Base-by-base conservation (phyloP, 2,329 filamentous ascomycete species). In the Neofusicoccum kwambonambiense region DNA sequence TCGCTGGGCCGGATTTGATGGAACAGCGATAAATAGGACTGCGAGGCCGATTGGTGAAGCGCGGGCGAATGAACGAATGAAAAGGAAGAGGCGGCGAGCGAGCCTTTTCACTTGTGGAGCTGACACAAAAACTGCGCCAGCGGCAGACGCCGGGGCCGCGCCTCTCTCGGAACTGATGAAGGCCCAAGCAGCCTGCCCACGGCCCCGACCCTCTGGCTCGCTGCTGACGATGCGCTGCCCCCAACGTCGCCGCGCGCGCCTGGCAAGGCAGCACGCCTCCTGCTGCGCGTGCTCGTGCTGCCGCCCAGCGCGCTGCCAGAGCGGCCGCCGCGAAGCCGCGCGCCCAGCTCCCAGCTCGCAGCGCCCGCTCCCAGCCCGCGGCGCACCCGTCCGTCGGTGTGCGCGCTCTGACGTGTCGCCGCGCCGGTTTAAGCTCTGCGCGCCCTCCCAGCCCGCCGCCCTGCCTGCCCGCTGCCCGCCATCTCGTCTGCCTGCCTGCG, bases 21-120 rank as follows among this genome's bases (percentile, higher is more conserved):
- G 52, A 31, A 56, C 37, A 41, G 37, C 52, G 52, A 56, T 41
- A 42, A 56, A 56, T 41, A 56, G 51, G 51, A 41, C 51, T 56
- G 52, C 19, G 52, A 56, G 52, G 52, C 52, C 52, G 52, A 56
- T 56, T 56, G 52, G 52, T 31, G 37, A 31, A 56, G 37, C 52
- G 52, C 52, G 52, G 52, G 37, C 37, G 51, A 56, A 56, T 56
- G 52, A 56, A 56, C 52, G 52, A 56, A 56, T 56, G 51, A 56
- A 56, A 56, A 56, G 51, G 51, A 56, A 56, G 37, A 42, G 51
- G 51, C 51, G 51, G 51, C 51, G 51, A 56, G 51, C 51, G 51
- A 54, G 51, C 34, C 50, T 54, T 54, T 54, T 54, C 51, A 54
- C 51, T 54, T 35, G 51, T 54, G 34, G 51, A 39, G 51, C 51